Base-by-base conservation (phyloP, 306 rosid species). In the Pueraria montana region DNA sequence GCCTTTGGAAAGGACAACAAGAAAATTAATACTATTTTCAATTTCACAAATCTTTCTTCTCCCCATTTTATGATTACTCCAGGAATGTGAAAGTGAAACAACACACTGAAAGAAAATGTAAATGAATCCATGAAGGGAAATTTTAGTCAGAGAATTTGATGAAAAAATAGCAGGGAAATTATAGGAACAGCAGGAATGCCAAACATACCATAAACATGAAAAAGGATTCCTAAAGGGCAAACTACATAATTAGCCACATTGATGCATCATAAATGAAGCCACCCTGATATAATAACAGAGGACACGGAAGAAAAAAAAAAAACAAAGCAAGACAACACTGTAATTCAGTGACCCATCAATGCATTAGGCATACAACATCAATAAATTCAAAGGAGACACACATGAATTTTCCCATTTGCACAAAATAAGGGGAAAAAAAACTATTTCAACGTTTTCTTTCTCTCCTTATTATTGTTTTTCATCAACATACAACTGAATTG, bases 241-340 rank as follows among this genome's bases (percentile, higher is more conserved):
- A 24, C 32, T 52, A 53, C 67, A 38, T 21, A 36, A 23, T 32
- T 58, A 56, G 12, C 48, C 24, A 80, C 21, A 18, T 30, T 61
- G 48, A 30, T 72, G 49, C 77, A 13, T n/a, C 72, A 80, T 21
- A 71, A 68, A 59, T 45, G 52, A 38, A 59, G 50, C 26, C 70
- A 58, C 18, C 16, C 40, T 2, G 9, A 14, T 64, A 79, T 67
- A 6, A 53, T 16, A 70, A 26, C 21, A 30, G 62, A 56, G 71
- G 38, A 56, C 40, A 23, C 18, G 17, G 67, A 24, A 5, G 13
- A n/a, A n/a, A n/a, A n/a, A 1, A 6, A 12, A 10, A 79, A 13
- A 53, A 67, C 2, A 30, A 64, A 46, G 50, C 62, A 27, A 36
- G 42, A 68, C 40, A 11, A 8, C 58, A n/a, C 18, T 13, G 20